phyloP scores from a whole-genome alignment of 306 rosid genomes.

The Cicer yamashitae region DNA sequence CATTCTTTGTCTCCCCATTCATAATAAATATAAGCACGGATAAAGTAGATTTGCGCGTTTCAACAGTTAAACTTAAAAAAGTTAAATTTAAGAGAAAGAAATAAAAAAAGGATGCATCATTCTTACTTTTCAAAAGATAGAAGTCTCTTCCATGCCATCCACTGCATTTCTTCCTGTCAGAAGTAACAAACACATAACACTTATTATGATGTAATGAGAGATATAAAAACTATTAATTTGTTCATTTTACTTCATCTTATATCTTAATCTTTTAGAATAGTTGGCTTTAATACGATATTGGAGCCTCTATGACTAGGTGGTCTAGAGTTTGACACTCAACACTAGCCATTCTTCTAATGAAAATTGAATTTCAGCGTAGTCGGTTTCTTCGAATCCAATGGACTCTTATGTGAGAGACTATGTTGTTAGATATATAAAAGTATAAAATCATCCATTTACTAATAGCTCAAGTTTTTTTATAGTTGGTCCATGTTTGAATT shows the following conservation, averaged over 20 bases:
- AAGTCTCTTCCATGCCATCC: slow-evolving; percentile 87
- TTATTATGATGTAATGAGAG: slow-evolving; percentile 7
- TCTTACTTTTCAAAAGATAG: slow-evolving; percentile 91
- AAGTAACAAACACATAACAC: slow-evolving; percentile 31
- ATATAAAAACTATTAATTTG: background rate
- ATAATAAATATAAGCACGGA: background rate
- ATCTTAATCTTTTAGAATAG: slow-evolving; percentile 8
- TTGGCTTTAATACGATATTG: background rate
- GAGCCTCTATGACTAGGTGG: slow-evolving; percentile 15
- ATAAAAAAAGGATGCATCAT: background rate
- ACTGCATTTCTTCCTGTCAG: slow-evolving; percentile 90
- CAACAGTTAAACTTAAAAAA: slow-evolving; percentile 15
- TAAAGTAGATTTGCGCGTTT: background rate
- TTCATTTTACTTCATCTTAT: background rate
- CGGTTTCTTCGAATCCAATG: background rate
- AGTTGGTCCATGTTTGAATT: slow-evolving; percentile 14
- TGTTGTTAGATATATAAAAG: background rate
- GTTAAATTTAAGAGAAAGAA: slow-evolving; percentile 4
- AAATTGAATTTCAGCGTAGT: too few species aligned
- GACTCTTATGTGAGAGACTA: background rate
- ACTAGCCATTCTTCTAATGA: background rate
- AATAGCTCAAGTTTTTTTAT: background rate
- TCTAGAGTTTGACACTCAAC: slow-evolving; percentile 5
- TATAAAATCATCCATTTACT: background rate
- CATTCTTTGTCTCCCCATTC: slow-evolving; percentile 17